Base-by-base conservation (phyloP, 345 rosid species). In the Aquilaria yunnanensis region DNA sequence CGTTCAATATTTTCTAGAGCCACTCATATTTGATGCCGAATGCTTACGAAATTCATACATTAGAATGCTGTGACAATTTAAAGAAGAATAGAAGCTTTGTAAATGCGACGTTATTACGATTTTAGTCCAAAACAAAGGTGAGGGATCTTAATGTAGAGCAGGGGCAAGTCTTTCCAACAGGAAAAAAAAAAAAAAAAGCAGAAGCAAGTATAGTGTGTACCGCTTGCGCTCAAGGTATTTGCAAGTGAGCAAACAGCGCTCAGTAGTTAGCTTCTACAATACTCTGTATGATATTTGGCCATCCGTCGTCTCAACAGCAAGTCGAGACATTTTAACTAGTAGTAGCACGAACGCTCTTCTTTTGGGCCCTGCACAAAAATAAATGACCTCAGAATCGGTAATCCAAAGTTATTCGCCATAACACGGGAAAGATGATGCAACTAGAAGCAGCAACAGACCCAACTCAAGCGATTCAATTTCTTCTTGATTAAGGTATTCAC, bases 401-500 rank as follows among this genome's bases (percentile, higher is more conserved):
- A 54, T 29, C 12, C 6, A 31, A 30, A 43, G 32, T 10, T 16
- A 46, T 29, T 34, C 23, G 12, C 29, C 34, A 37, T 13, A 57
- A 3, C 46, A 9, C 14, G 41, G 23, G 43, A 14, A 32, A 16
- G 34, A 65, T 8, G 11, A 14, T 12, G 4, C 41, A 6, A 33
- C 16, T n/a, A 33, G 32, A 50, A 66, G 41, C 8, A 13, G 23
- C 10, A 58, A 50, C 79, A 10, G 71, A 89, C 96, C 96, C 53
- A 89, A 75, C 50, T 71, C 81, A 70, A 92, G 61, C 9, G 89
- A 78, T 31, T 77, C 72, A 51, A 92, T 83, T 72, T 89, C 98
- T 16, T 89, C 88, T 61, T 81, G 87, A 5, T 64, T 74, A 75
- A 89, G 76, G 70, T 78, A 75, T 64, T 50, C 68, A 12, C 33